These are phyloP conservation scores for Vachellia pachyceras DNA, from an alignment of 306 rosid species.

Conservation along the genomic window DNA sequence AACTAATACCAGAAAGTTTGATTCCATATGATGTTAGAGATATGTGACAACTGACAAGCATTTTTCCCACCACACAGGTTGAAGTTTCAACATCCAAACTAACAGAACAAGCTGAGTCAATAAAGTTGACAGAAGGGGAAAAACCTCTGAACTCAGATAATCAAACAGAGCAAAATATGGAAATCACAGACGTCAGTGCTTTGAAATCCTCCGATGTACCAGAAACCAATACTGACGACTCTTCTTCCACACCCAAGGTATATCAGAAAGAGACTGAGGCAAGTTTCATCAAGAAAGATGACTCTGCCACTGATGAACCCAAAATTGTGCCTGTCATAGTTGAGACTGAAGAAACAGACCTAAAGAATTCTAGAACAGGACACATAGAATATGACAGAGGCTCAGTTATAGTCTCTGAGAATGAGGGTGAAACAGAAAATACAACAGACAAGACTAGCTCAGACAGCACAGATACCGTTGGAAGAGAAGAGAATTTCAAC, in stretches of 20 bases:
- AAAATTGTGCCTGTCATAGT: slow-evolving; percentile 10
- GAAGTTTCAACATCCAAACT: slow-evolving; percentile 19
- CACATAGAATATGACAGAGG: slow-evolving; percentile 2
- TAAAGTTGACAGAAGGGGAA: slow-evolving; percentile 2
- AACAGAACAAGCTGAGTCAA: background rate
- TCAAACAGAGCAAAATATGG: background rate
- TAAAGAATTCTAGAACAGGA: background rate
- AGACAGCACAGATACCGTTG: background rate
- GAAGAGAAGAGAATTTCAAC: background rate
- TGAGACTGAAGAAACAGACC: slow-evolving; percentile 13
- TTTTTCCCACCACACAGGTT: slow-evolving; percentile 12
- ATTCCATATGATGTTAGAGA: background rate
- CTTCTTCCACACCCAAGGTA: background rate
- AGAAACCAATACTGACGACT: background rate
- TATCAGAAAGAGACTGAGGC: slow-evolving; percentile 3
- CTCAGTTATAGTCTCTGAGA: background rate
- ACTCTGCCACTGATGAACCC: background rate
- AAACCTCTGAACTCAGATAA: background rate
- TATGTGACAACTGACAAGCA: background rate
- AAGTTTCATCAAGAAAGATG: background rate
- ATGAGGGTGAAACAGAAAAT: background rate
- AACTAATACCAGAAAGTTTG: background rate
- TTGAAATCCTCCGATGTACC: slow-evolving; percentile 2
- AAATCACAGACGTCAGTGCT: background rate
- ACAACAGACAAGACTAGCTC: background rate